Conservation (phyloP, 257 asterid species). For the Buddleja alternifolia region DNA sequence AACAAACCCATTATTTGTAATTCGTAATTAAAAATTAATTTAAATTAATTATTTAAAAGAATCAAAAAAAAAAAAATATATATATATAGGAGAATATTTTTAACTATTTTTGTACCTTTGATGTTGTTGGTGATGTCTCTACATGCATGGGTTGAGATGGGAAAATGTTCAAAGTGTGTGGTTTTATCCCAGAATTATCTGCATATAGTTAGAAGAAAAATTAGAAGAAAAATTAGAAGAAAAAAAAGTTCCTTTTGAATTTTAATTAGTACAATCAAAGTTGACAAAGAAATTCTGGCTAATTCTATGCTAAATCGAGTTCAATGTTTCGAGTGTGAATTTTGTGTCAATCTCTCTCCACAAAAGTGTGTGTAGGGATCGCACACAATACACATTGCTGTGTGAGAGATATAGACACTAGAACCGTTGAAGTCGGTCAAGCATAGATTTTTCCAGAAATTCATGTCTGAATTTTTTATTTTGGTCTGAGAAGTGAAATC, state of each 20-base stretch:
- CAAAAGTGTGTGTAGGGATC: too few relatives aligned
- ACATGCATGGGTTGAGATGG: slow-evolving; percentile 99
- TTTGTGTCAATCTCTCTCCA: too few relatives aligned
- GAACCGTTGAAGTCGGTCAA: too few relatives aligned
- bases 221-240: background rate
- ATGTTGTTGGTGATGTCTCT: slow-evolving; percentile 62
- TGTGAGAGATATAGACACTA: too few relatives aligned
- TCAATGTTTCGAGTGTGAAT: too few relatives aligned
- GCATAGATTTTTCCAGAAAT: too few relatives aligned
- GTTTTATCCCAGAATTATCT: slow-evolving; percentile 71
- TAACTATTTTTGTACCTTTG: slow-evolving; percentile 49
- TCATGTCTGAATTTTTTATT: too few relatives aligned
- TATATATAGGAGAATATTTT: background rate
- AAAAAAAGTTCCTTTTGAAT: background rate
- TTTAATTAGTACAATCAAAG: slow-evolving; percentile 36
- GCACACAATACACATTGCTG: too few relatives aligned
- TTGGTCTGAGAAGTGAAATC: too few relatives aligned
- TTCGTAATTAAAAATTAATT: background rate
- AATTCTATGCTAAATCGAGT: too few relatives aligned
- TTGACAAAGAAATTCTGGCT: slow-evolving; percentile 39
- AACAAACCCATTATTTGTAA: slow-evolving; percentile 37
- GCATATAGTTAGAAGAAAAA: slow-evolving; percentile 35
- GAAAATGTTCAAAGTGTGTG: slow-evolving; percentile 79
- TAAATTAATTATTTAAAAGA: background rate
- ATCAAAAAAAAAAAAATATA: background rate